These are phyloP conservation scores for Melampsora americana DNA, from an alignment of 1,284 basidiomycete genomes.

Conservation along the genomic window DNA sequence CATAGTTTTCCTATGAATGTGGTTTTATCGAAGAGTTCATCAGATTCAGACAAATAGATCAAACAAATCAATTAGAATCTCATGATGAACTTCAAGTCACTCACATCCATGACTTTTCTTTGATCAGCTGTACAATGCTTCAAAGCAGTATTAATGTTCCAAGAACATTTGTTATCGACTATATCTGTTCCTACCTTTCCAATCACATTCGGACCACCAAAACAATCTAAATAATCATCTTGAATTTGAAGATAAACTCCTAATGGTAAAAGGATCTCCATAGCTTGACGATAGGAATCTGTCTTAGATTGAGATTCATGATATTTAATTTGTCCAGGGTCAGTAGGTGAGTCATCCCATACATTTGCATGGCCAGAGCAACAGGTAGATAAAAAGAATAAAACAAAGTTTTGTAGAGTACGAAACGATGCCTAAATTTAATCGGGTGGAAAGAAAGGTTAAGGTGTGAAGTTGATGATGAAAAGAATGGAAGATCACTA, in stretches of 20 bases:
- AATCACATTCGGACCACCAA: constrained; percentile 82
- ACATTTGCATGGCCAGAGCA: constrained; percentile 80
- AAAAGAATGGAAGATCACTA: constrained; percentile 3
- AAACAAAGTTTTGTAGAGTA: constrained; percentile 95
- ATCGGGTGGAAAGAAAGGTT: neutral
- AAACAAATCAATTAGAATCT: neutral
- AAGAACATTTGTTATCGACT: constrained; percentile 97
- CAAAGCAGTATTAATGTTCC: constrained; percentile 90
- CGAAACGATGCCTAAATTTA: constrained; percentile 71
- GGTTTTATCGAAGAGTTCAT: no score
- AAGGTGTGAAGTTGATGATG: neutral
- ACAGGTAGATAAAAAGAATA: constrained; percentile 99
- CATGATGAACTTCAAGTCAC: constrained; percentile 48
- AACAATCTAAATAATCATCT: constrained; percentile 95
- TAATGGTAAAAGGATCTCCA: constrained; percentile 81
- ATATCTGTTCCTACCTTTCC: constrained; percentile 99
- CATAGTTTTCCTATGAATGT: constrained; percentile 79
- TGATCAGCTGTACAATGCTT: constrained; percentile 65
- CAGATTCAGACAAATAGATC: no score
- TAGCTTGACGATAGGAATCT: constrained; percentile 72
- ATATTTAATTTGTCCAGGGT: constrained; percentile 58
- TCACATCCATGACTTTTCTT: constrained; percentile 60
- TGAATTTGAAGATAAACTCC: constrained; percentile 99
- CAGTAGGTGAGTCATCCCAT: constrained; percentile 44
- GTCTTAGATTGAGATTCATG: constrained; percentile 48